Evolutionary conservation across 768 basidiomycete genomes (phyloP).

Genomic region (Auriscalpium vulgare): DNA sequence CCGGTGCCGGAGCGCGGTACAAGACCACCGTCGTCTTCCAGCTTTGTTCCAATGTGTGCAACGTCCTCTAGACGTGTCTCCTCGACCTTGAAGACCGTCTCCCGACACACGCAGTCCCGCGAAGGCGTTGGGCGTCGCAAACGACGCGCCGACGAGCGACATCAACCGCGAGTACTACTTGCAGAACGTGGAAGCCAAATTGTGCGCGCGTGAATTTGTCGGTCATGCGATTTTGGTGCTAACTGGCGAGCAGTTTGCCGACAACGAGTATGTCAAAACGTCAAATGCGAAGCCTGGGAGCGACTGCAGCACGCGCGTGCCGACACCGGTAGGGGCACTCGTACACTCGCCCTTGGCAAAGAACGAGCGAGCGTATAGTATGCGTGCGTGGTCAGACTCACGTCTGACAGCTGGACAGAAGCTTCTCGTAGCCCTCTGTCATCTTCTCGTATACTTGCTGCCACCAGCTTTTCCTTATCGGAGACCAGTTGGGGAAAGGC

Average conservation of each 20-base stretch:
- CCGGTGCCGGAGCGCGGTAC: conserved; percentile 84
- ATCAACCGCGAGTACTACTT: conserved; percentile 95
- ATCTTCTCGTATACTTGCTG: conserved; percentile 99
- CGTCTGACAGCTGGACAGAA: conserved; percentile 84
- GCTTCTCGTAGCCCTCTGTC: conserved; percentile 91
- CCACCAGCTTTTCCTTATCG: conserved; percentile 73
- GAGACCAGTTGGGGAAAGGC: conserved; percentile 32
- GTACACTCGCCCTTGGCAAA: no score
- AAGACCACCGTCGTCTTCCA: conserved; percentile 97
- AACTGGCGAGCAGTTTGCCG: conserved; percentile 45
- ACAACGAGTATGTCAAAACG: conserved; percentile 53
- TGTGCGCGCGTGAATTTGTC: conserved; percentile 23
- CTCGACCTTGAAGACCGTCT: conserved; percentile 94
- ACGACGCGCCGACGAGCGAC: conserved; percentile 91
- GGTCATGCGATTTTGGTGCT: neutral
- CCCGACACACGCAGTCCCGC: conserved; percentile 91
- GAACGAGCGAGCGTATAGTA: no score
- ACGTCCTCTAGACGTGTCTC: conserved; percentile 95
- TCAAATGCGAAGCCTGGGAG: conserved; percentile 78
- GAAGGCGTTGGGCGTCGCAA: conserved; percentile 79
- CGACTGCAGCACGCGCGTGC: conserved; percentile 69
- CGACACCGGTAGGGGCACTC: no score
- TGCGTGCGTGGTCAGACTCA: conserved; percentile 22
- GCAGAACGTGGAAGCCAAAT: conserved; percentile 85
- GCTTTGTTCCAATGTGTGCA: conserved; percentile 93